Conservation (phyloP, 805 yeast genomes). For the Candida germanica region DNA sequence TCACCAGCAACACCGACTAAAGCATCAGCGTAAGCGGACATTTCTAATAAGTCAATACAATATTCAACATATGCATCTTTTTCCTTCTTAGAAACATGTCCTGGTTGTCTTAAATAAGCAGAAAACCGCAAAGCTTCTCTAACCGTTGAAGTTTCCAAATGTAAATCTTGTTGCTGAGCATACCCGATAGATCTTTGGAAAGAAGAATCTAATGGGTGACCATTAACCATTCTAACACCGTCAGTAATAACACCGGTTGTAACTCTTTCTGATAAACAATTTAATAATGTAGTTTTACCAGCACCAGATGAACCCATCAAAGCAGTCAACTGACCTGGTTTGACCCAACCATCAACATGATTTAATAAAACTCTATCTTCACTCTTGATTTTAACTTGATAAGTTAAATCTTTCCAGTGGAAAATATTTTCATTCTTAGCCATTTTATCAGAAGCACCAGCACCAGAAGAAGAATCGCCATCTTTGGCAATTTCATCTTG, state of each 20-base stretch:
- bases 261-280: constrained; percentile 63
- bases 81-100: constrained; percentile 49
- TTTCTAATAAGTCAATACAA: constrained; percentile 62
- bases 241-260: constrained; percentile 32
- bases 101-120: constrained; percentile 69
- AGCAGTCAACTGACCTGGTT: constrained; percentile 81
- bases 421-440: constrained; percentile 30
- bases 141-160: constrained; percentile 64
- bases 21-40: constrained; percentile 71
- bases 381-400: constrained; percentile 34
- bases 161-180: constrained; percentile 78
- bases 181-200: constrained; percentile 78
- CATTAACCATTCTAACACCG: constrained; percentile 61
- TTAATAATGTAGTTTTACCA: constrained; percentile 74
- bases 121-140: constrained; percentile 72
- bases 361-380: constrained; percentile 39
- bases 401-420: constrained; percentile 39
- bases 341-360: constrained; percentile 59
- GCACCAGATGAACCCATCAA: constrained; percentile 87
- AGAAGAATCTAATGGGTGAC: constrained; percentile 57
- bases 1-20: constrained; percentile 73
- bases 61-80: constrained; percentile 67
- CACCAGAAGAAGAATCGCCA: constrained; percentile 24
- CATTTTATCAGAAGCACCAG: constrained; percentile 18
- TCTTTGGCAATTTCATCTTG: constrained; percentile 12